These are phyloP conservation scores for Aureobasidium sp. DNA, from an alignment of 2,329 filamentous ascomycete genomes.

Conservation along the genomic window DNA sequence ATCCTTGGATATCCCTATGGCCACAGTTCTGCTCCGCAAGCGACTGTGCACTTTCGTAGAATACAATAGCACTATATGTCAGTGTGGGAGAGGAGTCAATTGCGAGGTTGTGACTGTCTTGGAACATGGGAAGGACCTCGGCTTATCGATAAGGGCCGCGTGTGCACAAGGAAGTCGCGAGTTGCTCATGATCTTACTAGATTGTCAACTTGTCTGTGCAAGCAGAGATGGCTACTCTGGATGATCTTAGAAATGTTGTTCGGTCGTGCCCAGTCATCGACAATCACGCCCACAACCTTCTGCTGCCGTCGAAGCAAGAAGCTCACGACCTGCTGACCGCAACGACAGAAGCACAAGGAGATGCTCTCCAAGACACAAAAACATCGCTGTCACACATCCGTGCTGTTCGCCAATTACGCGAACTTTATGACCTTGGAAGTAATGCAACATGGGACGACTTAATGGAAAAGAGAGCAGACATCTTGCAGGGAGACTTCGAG, in stretches of 20 bases:
- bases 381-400: conserved; percentile 62
- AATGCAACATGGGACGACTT: conserved; percentile 54
- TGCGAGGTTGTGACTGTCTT: too few species aligned
- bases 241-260: conserved; percentile 23
- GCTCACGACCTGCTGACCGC: conserved; percentile 53
- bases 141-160: background rate
- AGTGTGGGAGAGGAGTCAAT: too few species aligned
- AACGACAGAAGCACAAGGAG: conserved; percentile 63
- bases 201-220: background rate
- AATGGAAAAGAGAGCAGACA: conserved; percentile 40
- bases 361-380: conserved; percentile 54
- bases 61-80: too few species aligned
- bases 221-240: conserved; percentile 13
- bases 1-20: too few species aligned
- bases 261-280: conserved; percentile 54
- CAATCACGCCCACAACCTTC: conserved; percentile 63
- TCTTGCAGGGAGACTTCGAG: conserved; percentile 39
- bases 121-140: too few species aligned
- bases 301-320: conserved; percentile 43
- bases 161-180: background rate
- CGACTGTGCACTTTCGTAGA: too few species aligned
- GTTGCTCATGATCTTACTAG: background rate
- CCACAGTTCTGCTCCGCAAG: too few species aligned
- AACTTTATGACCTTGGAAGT: conserved; percentile 50
- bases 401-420: conserved; percentile 59